phyloP scores from a whole-genome alignment of 371 early-diverging fungal genomes.

The Apophysomyces trapeziformis region DNA sequence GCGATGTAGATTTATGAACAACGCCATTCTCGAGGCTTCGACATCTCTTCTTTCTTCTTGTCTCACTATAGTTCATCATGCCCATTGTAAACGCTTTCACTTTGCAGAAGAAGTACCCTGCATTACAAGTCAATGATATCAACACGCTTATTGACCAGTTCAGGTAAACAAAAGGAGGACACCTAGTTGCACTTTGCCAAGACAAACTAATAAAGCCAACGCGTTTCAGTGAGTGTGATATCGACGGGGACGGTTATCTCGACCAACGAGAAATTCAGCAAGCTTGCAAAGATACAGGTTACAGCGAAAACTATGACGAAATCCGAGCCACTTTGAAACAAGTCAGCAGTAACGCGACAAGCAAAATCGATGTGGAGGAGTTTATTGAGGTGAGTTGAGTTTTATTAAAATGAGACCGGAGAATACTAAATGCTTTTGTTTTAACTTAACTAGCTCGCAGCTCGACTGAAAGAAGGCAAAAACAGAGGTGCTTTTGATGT shows the following conservation, averaged over 20 bases:
- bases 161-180: constrained; percentile 45
- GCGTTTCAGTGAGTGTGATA: constrained; percentile 62
- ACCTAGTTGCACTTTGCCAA: neutral
- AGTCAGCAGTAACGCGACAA: constrained; percentile 72
- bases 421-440: neutral
- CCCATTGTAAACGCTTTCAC: constrained; percentile 49
- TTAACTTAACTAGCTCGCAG: constrained; percentile 50
- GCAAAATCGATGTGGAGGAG: constrained; percentile 82
- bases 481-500: constrained; percentile 62
- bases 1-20: neutral
- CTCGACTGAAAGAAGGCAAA: constrained; percentile 68
- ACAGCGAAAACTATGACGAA: constrained; percentile 76
- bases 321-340: constrained; percentile 75
- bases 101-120: constrained; percentile 67
- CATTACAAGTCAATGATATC: constrained; percentile 63
- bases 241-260: constrained; percentile 77
- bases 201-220: neutral
- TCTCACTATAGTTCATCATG: constrained; percentile 14
- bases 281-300: constrained; percentile 73
- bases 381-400: constrained; percentile 72
- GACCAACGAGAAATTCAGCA: constrained; percentile 75
- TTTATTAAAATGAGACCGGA: neutral
- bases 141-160: constrained; percentile 65
- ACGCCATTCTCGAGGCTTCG: neutral
- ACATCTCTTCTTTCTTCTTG: constrained; percentile 16